phyloP scores from a whole-genome alignment of 257 asterid genomes.

The Lantana camara region DNA sequence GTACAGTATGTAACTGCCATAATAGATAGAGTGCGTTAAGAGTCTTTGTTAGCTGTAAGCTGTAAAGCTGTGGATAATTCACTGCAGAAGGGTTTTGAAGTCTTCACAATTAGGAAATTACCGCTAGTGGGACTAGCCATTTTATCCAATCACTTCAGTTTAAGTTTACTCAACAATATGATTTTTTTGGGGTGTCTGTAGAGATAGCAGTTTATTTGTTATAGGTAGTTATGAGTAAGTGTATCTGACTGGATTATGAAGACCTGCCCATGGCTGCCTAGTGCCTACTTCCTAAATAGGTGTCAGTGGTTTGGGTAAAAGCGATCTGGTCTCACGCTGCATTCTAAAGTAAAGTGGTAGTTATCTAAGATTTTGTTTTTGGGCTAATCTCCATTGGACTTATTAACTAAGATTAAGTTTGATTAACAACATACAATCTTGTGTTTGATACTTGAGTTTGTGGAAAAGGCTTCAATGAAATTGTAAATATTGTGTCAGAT shows the following conservation, averaged over 20 bases:
- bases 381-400: no score
- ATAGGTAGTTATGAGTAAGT: not conserved
- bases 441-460: no score
- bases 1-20: not conserved
- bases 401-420: no score
- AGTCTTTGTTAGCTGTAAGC: not conserved
- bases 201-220: not conserved
- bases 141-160: not conserved
- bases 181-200: not conserved
- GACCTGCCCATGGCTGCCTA: not conserved
- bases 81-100: not conserved
- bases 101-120: not conserved
- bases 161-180: not conserved
- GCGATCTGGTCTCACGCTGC: no score
- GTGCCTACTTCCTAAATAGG: not conserved
- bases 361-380: no score
- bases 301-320: not conserved
- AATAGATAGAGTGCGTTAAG: not conserved
- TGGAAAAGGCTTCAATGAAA: no score
- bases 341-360: no score
- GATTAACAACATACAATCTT: no score
- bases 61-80: not conserved
- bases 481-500: no score
- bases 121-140: not conserved
- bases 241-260: not conserved